phyloP scores from a whole-genome alignment of 2,329 filamentous ascomycete genomes.

The Lasiodiplodia theobromae region DNA sequence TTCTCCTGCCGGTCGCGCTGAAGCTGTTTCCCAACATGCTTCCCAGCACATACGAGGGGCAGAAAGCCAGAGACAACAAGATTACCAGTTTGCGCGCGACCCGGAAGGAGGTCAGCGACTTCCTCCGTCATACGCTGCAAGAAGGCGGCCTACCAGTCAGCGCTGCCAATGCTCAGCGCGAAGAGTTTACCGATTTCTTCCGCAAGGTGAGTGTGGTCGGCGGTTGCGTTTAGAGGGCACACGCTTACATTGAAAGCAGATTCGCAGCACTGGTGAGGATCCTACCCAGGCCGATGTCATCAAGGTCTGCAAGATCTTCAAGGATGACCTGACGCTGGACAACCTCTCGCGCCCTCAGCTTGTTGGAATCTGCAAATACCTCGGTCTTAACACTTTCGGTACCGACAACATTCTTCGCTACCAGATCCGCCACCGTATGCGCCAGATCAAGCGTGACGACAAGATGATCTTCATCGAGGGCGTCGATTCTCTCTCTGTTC shows the following conservation, averaged over 20 bases:
- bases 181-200: conserved; percentile 97
- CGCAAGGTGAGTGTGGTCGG: conserved; percentile 70
- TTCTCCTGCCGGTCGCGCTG: conserved; percentile 87
- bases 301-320: conserved; percentile 99
- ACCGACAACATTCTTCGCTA: conserved; percentile 98
- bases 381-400: conserved; percentile 96
- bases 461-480: conserved; percentile 93
- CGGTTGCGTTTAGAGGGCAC: background rate
- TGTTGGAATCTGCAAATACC: conserved; percentile 97
- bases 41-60: conserved; percentile 94
- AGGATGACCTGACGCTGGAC: conserved; percentile 95
- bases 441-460: conserved; percentile 98
- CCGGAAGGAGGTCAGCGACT: conserved; percentile 90
- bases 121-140: conserved; percentile 85
- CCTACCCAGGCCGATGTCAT: conserved; percentile 92
- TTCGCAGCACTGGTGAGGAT: conserved; percentile 82
- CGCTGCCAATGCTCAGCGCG: conserved; percentile 81
- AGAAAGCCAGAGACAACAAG: conserved; percentile 90
- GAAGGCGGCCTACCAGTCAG: conserved; percentile 94
- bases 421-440: conserved; percentile 95
- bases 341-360: conserved; percentile 95
- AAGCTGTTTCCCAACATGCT: conserved; percentile 97
- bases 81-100: conserved; percentile 81
- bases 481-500: conserved; percentile 89
- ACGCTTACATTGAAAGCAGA: conserved; percentile 38